Conservation (phyloP, 2,329 filamentous ascomycete genomes). For the Clarireedia monteithiana region DNA sequence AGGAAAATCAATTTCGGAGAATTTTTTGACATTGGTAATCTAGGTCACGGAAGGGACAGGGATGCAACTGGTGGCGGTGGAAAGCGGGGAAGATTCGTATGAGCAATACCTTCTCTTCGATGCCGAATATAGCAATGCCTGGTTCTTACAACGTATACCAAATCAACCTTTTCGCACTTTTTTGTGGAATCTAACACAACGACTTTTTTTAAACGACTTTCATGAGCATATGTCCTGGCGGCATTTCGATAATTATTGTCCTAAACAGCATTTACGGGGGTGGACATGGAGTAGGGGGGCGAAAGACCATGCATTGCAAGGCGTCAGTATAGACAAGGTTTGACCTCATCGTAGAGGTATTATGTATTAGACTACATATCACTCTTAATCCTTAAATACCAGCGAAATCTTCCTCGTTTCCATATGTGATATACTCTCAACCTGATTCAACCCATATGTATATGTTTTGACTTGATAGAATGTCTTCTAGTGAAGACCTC, state of each 20-base stretch:
- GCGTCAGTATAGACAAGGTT: constrained; percentile 2
- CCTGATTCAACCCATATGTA: too few relatives aligned
- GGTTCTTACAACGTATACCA: background rate
- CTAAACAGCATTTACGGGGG: constrained; percentile 8
- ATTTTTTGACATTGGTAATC: constrained; percentile 63
- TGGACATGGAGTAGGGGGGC: constrained; percentile 5
- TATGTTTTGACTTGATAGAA: too few relatives aligned
- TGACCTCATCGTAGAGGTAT: constrained; percentile 2
- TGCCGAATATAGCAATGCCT: constrained; percentile 1
- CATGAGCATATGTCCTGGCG: constrained; percentile 2
- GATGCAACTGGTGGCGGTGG: constrained; percentile 37
- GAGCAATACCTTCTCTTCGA: constrained; percentile 7
- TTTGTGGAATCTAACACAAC: background rate
- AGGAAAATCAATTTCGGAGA: constrained; percentile 66
- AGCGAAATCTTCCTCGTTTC: background rate
- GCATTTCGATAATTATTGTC: constrained; percentile 2
- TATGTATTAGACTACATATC: constrained; percentile 3
- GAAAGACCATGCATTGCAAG: constrained; percentile 6
- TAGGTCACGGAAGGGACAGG: constrained; percentile 59
- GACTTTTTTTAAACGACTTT: constrained; percentile 8
- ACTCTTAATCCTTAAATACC: constrained; percentile 3
- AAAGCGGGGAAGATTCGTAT: constrained; percentile 29
- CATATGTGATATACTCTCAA: too few relatives aligned
- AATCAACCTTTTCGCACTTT: background rate
- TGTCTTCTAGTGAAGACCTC: too few relatives aligned